Base-by-base conservation (phyloP, 179 eudicot genomes). In the Vitellaria paradoxa region DNA sequence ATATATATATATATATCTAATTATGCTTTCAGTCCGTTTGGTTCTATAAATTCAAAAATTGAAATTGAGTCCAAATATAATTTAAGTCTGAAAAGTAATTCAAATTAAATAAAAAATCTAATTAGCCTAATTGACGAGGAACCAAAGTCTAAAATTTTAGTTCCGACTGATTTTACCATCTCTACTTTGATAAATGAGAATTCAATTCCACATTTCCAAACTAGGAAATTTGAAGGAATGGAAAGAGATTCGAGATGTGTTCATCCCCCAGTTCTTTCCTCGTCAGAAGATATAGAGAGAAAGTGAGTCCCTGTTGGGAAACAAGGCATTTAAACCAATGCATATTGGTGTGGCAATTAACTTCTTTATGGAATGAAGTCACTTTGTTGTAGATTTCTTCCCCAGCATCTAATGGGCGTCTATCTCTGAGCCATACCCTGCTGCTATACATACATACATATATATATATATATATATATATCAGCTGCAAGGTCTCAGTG, bases 361-460 rank as follows among this genome's bases (percentile, higher is more conserved):
- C 49, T 47, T 20, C 10, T 12, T 55, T 9, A 18, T 45, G 55
- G 10, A 68, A 26, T 26, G 47, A 15, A 52, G 53, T 30, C 62
- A 18, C 26, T 13, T 53, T 23, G 17, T 40, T 56, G 64, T 56
- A 56, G 63, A 56, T 30, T 70, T 53, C 62, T 53, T 53, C 17
- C 45, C 62, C 74, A 52, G 46, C 75, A 72, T 3, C 62, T 49
- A 71, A 71, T 71, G 75, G 63, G 75, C 30, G 20, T 72, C 17
- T 56, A 56, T 37, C 5, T 17, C 75, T 56, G 17, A 72, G 64
- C 75, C 75, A 72, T 72, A 72, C 75, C 75, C 63, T 72, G 75
- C 47, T 72, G 75, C 62, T 2, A 30, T 30, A 30, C 2, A 30
- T 30, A 30, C 2, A 30, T 30, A 30, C 24, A 53, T 14, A 17